Evolutionary conservation across 495 filamentous ascomycete species (phyloP).

Genomic region (Trichoderma parareesei): DNA sequence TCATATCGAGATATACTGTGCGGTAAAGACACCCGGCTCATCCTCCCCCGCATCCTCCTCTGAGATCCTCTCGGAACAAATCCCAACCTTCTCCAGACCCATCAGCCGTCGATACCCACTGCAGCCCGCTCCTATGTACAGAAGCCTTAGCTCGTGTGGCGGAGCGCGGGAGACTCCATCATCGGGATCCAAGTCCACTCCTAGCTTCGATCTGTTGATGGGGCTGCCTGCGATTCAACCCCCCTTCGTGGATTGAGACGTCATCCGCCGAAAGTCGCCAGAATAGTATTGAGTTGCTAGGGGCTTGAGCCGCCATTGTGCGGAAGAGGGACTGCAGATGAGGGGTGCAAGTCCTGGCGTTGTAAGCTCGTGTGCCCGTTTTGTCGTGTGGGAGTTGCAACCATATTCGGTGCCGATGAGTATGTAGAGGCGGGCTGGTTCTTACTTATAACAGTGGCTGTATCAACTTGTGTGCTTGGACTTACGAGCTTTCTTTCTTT

Average conservation of each 20-base stretch:
- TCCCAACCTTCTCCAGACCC: not conserved
- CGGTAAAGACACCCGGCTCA: not conserved
- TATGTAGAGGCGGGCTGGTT: not conserved
- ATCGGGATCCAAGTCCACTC: not conserved
- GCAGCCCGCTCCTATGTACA: not conserved
- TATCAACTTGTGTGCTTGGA: too few relatives aligned
- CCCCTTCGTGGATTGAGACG: not conserved
- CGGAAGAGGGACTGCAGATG: not conserved
- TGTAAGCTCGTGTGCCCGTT: not conserved
- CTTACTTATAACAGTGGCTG: not conserved
- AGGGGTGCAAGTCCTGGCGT: not conserved
- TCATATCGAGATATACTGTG: not conserved
- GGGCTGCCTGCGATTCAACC: not conserved
- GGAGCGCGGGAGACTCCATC: not conserved
- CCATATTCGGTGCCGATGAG: not conserved
- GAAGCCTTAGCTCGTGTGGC: not conserved
- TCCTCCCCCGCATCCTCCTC: not conserved
- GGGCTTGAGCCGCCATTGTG: not conserved
- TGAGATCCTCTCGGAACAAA: not conserved
- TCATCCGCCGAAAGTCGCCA: not conserved
- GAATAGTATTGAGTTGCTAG: not conserved
- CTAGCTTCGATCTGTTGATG: constrained; percentile 2
- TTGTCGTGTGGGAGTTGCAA: not conserved
- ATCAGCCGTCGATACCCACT: not conserved
- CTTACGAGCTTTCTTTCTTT: too few relatives aligned